Conservation (phyloP, 176 grass and related monocot species). For the Ensete ventricosum region DNA sequence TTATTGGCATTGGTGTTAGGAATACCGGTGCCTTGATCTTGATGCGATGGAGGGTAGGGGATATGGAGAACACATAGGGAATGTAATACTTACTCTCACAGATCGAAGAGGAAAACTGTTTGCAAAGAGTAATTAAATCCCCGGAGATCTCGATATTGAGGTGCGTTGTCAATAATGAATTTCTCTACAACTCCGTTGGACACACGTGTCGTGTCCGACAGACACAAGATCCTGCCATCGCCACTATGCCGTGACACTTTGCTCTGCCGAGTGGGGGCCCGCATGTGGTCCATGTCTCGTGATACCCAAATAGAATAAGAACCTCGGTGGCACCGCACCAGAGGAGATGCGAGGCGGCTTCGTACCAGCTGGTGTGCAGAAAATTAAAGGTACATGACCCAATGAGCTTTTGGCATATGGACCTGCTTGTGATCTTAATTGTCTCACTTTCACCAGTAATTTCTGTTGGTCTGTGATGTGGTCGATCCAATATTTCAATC, state of each 20-base stretch:
- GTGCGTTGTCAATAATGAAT: conserved; percentile 21
- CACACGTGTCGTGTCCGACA: conserved; percentile 27
- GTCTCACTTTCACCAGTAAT: too few relatives aligned
- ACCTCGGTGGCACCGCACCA: background rate
- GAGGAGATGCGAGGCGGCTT: background rate
- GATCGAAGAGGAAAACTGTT: background rate
- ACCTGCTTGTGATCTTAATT: background rate
- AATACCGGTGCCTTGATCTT: background rate
- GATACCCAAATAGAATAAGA: background rate
- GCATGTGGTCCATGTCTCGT: background rate
- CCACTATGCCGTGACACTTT: conserved; percentile 29
- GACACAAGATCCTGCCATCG: background rate
- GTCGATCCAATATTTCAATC: too few relatives aligned
- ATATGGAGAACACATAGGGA: background rate
- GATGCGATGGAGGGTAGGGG: background rate
- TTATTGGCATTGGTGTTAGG: background rate
- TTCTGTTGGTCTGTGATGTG: too few relatives aligned
- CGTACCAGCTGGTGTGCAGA: background rate
- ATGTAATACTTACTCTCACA: background rate
- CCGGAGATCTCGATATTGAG: background rate
- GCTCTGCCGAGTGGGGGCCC: background rate
- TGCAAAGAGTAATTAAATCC: background rate
- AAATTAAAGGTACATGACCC: background rate
- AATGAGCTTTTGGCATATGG: background rate
- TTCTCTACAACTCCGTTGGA: conserved; percentile 11